Conservation (phyloP, 2,329 filamentous ascomycete species). For the Ceratocystis colombiana region DNA sequence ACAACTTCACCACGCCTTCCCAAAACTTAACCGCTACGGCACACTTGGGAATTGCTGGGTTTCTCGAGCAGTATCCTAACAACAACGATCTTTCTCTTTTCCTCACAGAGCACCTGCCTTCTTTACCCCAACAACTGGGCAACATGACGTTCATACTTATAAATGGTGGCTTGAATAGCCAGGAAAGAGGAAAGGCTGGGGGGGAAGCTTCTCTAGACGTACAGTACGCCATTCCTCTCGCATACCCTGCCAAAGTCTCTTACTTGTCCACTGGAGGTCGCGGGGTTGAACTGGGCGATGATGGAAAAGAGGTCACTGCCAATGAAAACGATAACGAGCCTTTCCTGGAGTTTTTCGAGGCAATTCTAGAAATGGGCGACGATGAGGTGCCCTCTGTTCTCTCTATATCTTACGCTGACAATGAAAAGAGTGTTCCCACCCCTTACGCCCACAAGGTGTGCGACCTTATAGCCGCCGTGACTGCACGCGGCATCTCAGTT, state of each 20-base stretch:
- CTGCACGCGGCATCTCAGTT: conserved; percentile 43
- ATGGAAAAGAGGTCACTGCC: conserved; percentile 32
- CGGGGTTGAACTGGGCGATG: conserved; percentile 35
- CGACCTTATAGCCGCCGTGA: conserved; percentile 43
- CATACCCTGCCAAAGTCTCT: conserved; percentile 37
- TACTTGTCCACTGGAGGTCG: conserved; percentile 41
- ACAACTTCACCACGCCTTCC: conserved; percentile 37
- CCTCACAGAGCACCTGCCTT: conserved; percentile 33
- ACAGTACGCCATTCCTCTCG: conserved; percentile 40
- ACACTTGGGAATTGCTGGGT: conserved; percentile 41
- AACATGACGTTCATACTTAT: conserved; percentile 37
- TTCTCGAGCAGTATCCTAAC: conserved; percentile 41
- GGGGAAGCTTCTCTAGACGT: conserved; percentile 42
- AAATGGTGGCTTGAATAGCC: conserved; percentile 39
- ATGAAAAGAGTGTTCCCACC: conserved; percentile 45
- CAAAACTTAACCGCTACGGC: conserved; percentile 26
- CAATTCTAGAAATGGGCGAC: conserved; percentile 39
- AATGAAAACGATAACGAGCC: conserved; percentile 43
- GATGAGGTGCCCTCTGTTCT: conserved; percentile 45
- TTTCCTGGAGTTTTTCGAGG: conserved; percentile 45
- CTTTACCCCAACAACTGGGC: conserved; percentile 33
- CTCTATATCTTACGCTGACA: conserved; percentile 49
- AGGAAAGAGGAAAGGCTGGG: conserved; percentile 34
- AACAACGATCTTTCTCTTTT: conserved; percentile 37
- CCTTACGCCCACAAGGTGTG: conserved; percentile 46